phyloP scores from a whole-genome alignment of 768 basidiomycete genomes.

The Macrolepiota dolichaula region DNA sequence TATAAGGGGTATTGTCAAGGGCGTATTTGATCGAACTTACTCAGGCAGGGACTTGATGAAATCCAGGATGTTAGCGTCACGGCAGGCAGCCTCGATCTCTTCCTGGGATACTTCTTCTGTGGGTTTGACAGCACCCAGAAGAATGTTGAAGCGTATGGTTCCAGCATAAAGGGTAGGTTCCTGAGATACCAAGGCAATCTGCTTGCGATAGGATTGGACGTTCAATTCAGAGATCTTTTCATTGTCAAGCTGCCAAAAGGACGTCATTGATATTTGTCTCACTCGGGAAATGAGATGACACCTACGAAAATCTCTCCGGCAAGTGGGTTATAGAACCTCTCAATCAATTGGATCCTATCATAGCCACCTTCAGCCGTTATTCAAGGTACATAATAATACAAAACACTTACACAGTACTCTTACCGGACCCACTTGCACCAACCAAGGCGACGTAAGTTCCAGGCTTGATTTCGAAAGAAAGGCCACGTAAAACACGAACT shows the following conservation, averaged over 20 bases:
- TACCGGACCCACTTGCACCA: constrained; percentile 78
- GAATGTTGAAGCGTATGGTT: constrained; percentile 85
- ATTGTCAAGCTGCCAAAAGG: constrained; percentile 56
- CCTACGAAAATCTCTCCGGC: constrained; percentile 65
- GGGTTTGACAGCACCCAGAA: constrained; percentile 81
- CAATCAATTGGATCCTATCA: constrained; percentile 71
- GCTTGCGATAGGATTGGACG: constrained; percentile 82
- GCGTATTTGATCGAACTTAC: constrained; percentile 37
- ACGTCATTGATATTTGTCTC: not conserved
- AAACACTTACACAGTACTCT: constrained; percentile 69
- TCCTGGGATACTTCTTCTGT: constrained; percentile 76
- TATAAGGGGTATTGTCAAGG: not conserved
- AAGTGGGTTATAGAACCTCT: constrained; percentile 82
- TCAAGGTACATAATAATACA: not conserved
- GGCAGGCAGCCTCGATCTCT: constrained; percentile 83
- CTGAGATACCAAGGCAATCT: constrained; percentile 89
- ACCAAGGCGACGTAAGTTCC: constrained; percentile 82
- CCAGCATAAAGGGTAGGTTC: constrained; percentile 91
- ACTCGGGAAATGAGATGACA: not conserved
- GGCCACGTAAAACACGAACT: constrained; percentile 77
- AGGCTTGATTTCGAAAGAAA: constrained; percentile 68
- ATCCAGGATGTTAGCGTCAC: constrained; percentile 88
- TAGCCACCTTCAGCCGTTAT: constrained; percentile 15
- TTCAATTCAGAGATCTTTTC: constrained; percentile 75
- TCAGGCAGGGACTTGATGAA: constrained; percentile 84